Base-by-base conservation (phyloP, 768 basidiomycete genomes). In the Podaxis sp. region DNA sequence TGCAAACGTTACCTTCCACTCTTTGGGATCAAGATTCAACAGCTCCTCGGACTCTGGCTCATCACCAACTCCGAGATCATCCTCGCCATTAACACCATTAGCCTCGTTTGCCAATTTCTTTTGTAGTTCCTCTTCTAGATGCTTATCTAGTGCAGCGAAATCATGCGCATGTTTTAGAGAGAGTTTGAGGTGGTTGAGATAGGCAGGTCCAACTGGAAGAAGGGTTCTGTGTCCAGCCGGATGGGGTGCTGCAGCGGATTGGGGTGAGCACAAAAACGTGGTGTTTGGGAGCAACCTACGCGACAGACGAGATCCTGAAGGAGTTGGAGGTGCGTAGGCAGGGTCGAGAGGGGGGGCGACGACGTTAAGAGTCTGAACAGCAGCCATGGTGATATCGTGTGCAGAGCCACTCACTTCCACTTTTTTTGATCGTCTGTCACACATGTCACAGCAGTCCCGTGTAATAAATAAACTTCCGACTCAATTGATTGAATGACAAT, bases 51-150 rank as follows among this genome's bases (percentile, higher is more conserved):
- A 74, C 79, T 99, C 96, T 65, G 87, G 81, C 76, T 99, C 97
- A 63, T 94, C 91, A 1, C 95, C 96, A 5, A 99, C 90, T 30
- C 95, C 96, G 12, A 94, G 86, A 79, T 96, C 95, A 69, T 93
- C 92, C 65, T 90, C 91, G 2, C 71, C 74, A n/a, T 68, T 84
- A 5, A 64, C 64, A 52, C 72, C 70, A 42, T 76, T 69, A 19
- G 80, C 85, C 66, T 83, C 82, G 17, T 86, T 76, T 3, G 79
- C 79, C 58, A 82, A 78, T 38, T 82, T 74, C 39, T 82, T 84
- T 69, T 77, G 75, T 24, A 72, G 71, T 63, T 79, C 79, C 1
- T 73, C 75, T 4, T 74, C 74, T 52, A 85, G 74, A 70, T 84
- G 82, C 69, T 82, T 82, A 77, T 98, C 95, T 68, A 95, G 84